Base-by-base conservation (phyloP, 441 rosid genomes). In the Erysimum cheiri region DNA sequence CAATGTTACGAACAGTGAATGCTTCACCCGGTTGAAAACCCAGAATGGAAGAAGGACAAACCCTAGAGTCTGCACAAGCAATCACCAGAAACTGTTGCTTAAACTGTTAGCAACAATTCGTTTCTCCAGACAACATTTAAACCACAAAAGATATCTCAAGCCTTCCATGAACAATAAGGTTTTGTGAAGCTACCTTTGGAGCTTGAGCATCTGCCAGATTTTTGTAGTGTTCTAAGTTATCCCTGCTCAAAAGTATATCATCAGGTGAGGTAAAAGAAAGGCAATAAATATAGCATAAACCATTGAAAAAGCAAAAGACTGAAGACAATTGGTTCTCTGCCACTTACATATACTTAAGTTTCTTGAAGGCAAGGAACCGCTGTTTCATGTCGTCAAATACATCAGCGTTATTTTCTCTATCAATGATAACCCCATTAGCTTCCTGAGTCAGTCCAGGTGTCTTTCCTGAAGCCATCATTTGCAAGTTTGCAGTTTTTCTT, bases 21-120 rank as follows among this genome's bases (percentile, higher is more conserved):
- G 99, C 94, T 80, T 90, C 99, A 57, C 99, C 99, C 6, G 99
- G 99, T 83, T 88, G 90, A 76, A 92, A 90, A 78, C 99, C 99
- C 50, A 93, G 79, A 70, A 90, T 67, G 53, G 73, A 83, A 24
- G 99, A 90, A 65, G 99, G 99, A 74, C 99, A 94, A 66, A 94
- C 98, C 79, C 98, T 87, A 48, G 99, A 94, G 79, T 94, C 99
- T 54, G 89, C 97, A 83, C 99, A 94, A 70, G 99, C 92, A 77
- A 92, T 85, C 83, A 90, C 97, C 92, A 88, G 83, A 80, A 92
- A 90, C 99, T 92, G 90, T 80, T 55, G 72, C 79, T 60, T 60
- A 77, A 60, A 77, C 43, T 40, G 80, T 84, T 76, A 82, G 93
- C 36, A 70, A 62, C 65, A 48, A 4, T 46, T 46, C 58, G 44